Evolutionary conservation across 331 rosid species (phyloP).

Genomic region (Acacia pycnantha): DNA sequence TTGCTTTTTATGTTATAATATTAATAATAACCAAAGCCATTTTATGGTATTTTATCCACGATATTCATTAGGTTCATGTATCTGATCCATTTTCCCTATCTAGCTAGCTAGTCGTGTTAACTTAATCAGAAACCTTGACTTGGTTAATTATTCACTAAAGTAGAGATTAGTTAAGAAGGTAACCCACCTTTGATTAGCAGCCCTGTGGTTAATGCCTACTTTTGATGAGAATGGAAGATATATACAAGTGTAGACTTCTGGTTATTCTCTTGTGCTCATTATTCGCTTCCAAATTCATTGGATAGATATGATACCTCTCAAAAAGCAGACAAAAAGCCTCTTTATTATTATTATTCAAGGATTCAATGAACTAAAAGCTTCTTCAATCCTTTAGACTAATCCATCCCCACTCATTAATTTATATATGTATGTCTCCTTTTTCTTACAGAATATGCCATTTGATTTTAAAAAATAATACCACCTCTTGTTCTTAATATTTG

Average conservation of each 20-base stretch:
- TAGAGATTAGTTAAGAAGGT: not conserved
- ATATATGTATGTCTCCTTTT: no score
- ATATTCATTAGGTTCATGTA: not conserved
- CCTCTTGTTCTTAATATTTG: no score
- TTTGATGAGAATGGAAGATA: not conserved
- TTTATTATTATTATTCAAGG: not conserved
- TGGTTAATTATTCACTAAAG: not conserved
- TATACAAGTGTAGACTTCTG: not conserved
- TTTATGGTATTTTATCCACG: not conserved
- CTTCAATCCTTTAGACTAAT: not conserved
- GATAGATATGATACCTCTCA: not conserved
- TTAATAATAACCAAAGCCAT: not conserved
- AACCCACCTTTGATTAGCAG: not conserved
- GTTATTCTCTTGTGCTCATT: not conserved
- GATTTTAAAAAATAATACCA: not conserved
- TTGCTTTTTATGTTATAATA: not conserved
- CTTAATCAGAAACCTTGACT: not conserved
- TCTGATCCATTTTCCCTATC: not conserved
- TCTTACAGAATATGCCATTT: not conserved
- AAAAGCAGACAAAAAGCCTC: not conserved
- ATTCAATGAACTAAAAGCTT: slow-evolving; percentile 22
- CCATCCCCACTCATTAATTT: not conserved
- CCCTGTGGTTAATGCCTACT: not conserved
- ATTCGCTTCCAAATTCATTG: not conserved
- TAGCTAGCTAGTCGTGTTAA: not conserved